A percentile compares a stretch with the other conserved stretches of the same genome.
Evolutionary conservation across 768 basidiomycete genomes (phyloP).

Genomic region (Hypholoma sublateritium): DNA sequence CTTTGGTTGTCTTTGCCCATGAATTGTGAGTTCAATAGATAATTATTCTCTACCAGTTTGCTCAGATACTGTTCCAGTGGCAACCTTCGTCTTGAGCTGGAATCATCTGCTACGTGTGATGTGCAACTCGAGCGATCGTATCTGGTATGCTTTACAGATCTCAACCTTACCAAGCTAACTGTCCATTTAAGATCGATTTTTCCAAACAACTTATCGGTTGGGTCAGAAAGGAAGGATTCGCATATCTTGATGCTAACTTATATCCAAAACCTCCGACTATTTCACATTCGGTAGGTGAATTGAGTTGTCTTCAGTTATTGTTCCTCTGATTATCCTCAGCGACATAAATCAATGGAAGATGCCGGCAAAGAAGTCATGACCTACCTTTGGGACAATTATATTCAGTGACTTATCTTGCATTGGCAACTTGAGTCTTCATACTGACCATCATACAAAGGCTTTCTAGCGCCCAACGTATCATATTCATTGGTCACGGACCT

Average conservation of each 20-base stretch:
- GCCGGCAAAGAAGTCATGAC: conserved; percentile 60
- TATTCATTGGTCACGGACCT: conserved; percentile 86
- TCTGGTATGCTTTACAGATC: conserved; percentile 46
- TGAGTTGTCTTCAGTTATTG: not conserved
- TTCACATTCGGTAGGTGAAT: conserved; percentile 10
- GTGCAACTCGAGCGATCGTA: conserved; percentile 81
- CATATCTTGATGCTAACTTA: conserved; percentile 86
- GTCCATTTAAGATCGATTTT: conserved; percentile 70
- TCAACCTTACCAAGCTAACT: not conserved
- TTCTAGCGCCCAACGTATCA: conserved; percentile 66
- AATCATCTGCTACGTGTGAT: conserved; percentile 69
- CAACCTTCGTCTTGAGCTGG: conserved; percentile 82
- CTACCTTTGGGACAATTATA: conserved; percentile 96
- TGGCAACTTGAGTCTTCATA: not conserved
- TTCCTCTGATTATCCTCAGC: conserved; percentile 24
- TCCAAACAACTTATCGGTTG: conserved; percentile 79
- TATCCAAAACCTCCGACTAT: conserved; percentile 53
- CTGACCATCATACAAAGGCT: conserved; percentile 45
- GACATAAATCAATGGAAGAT: conserved; percentile 41
- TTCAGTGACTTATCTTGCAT: conserved; percentile 58
- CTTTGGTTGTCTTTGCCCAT: conserved; percentile 86
- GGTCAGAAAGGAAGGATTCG: conserved; percentile 65
- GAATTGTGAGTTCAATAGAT: conserved; percentile 72
- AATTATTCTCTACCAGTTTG: not conserved
- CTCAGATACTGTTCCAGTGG: conserved; percentile 53